phyloP scores from a whole-genome alignment of 2,329 filamentous ascomycete genomes.

The Cladorrhinum sp. region DNA sequence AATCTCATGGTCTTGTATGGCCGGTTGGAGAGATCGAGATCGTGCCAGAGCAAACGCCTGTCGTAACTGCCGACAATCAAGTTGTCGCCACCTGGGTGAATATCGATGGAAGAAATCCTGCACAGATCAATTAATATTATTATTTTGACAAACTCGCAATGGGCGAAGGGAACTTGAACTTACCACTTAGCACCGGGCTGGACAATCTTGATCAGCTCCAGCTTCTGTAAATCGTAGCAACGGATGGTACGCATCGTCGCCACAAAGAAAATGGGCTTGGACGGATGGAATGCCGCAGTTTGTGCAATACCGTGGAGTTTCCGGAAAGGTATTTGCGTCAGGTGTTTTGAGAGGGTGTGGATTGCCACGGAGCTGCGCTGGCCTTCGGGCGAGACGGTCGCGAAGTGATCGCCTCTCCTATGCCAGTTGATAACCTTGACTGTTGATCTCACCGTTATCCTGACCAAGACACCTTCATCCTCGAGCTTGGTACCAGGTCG shows the following conservation, averaged over 20 bases:
- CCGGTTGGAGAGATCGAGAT: conserved; percentile 83
- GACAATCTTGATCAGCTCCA: conserved; percentile 88
- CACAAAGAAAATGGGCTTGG: conserved; percentile 89
- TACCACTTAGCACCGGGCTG: conserved; percentile 88
- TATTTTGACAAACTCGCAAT: conserved; percentile 10
- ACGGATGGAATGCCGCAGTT: conserved; percentile 91
- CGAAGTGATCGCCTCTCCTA: conserved; percentile 88
- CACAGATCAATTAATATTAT: background rate
- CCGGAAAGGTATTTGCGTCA: conserved; percentile 92
- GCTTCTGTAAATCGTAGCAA: conserved; percentile 87
- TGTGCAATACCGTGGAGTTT: conserved; percentile 72
- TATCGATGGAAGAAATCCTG: conserved; percentile 91
- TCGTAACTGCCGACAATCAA: conserved; percentile 94
- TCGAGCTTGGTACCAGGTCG: conserved; percentile 72
- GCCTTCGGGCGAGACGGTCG: conserved; percentile 80
- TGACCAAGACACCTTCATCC: conserved; percentile 74
- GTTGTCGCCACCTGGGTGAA: conserved; percentile 92
- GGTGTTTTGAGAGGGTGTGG: conserved; percentile 91
- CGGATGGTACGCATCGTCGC: conserved; percentile 92
- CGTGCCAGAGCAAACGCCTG: conserved; percentile 90
- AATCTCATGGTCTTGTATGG: conserved; percentile 97
- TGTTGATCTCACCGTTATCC: conserved; percentile 72
- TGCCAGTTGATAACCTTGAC: conserved; percentile 94
- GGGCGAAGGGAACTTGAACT: conserved; percentile 37
- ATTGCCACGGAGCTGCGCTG: conserved; percentile 82